A percentile compares a stretch with the other conserved stretches of the same genome.
Evolutionary conservation across 2,329 filamentous ascomycete genomes (phyloP).

Genomic region (Parascedosporium putredinis): DNA sequence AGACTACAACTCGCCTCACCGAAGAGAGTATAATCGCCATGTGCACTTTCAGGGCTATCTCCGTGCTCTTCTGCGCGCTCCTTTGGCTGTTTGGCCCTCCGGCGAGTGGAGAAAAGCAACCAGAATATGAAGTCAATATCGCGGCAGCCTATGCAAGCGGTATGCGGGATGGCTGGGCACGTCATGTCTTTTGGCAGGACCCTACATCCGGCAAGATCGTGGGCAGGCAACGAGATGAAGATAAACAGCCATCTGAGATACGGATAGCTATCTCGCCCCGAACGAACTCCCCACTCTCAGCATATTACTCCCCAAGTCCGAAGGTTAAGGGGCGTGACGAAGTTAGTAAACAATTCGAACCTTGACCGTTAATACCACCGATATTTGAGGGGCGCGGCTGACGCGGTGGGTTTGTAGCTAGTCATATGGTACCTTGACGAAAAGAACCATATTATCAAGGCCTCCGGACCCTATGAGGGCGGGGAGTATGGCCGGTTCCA

Average conservation of each 20-base stretch:
- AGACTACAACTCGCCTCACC: no score
- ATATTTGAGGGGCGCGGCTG: no score
- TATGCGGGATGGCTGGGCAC: neutral
- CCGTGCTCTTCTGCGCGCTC: no score
- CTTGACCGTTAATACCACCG: no score
- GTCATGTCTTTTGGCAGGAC: neutral
- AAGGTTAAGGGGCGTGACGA: neutral
- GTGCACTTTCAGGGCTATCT: no score
- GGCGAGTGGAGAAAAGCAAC: no score
- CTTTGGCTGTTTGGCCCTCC: no score
- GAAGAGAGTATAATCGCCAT: no score
- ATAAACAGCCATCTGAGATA: no score
- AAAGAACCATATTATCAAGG: neutral
- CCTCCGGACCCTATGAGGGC: neutral
- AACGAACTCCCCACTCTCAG: neutral
- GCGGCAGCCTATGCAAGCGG: neutral
- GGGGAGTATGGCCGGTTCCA: neutral
- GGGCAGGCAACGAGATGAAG: neutral
- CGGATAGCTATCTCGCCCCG: neutral
- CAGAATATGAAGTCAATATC: no score
- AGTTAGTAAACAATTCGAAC: no score
- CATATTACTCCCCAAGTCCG: neutral
- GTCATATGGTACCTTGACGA: neutral
- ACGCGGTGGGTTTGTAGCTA: neutral
- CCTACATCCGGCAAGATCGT: neutral